phyloP scores from a whole-genome alignment of 495 filamentous ascomycete species.

The Penicillium fimorum region DNA sequence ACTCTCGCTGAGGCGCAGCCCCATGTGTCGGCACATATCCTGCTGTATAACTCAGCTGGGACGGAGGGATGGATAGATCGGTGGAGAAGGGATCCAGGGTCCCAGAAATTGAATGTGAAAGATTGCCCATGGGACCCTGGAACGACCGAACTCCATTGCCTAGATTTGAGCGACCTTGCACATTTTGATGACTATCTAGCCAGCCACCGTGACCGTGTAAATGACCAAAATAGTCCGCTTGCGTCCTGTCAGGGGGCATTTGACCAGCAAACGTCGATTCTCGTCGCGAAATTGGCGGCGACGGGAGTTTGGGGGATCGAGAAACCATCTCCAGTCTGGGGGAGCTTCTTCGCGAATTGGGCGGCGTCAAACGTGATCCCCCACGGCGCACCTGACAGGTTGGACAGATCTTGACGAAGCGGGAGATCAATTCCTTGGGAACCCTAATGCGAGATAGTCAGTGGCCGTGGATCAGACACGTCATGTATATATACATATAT shows the following conservation, averaged over 20 bases:
- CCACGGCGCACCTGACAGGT: constrained; percentile 50
- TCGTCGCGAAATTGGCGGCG: constrained; percentile 38
- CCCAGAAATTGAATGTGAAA: constrained; percentile 30
- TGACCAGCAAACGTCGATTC: constrained; percentile 35
- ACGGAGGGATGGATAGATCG: constrained; percentile 34
- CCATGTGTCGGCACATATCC: constrained; percentile 37
- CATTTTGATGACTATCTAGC: constrained; percentile 28
- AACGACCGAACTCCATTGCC: constrained; percentile 28
- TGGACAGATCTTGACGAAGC: constrained; percentile 57
- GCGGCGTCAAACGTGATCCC: constrained; percentile 45
- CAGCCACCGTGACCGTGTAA: constrained; percentile 28
- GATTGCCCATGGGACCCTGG: constrained; percentile 22
- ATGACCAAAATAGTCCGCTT: constrained; percentile 35
- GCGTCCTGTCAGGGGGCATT: constrained; percentile 29
- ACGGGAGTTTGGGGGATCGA: constrained; percentile 44
- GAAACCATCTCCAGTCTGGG: constrained; percentile 38
- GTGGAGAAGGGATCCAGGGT: constrained; percentile 33
- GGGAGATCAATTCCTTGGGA: constrained; percentile 57
- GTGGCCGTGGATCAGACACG: not conserved
- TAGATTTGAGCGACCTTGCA: constrained; percentile 25
- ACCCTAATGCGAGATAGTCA: constrained; percentile 40
- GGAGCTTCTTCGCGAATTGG: constrained; percentile 44
- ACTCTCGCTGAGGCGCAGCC: constrained; percentile 29
- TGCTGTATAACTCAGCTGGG: constrained; percentile 35
- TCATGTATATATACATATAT: not conserved